Evolutionary conservation across 768 basidiomycete species (phyloP).

Genomic region (Boletus rubropictus): DNA sequence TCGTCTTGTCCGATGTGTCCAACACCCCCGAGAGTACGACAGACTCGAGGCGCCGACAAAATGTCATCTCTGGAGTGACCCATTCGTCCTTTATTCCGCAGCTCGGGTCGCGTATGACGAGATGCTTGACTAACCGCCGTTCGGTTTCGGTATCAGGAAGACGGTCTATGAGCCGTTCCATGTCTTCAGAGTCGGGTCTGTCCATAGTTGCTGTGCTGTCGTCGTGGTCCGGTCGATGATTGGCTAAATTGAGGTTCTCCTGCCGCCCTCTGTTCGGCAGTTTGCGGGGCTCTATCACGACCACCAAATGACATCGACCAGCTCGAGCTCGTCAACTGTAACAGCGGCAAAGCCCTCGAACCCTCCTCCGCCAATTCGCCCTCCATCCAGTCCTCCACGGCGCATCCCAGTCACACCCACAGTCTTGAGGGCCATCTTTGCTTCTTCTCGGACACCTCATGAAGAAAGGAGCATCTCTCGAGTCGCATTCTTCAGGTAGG

Average conservation of each 20-base stretch:
- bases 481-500: conserved; percentile 79
- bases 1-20: conserved; percentile 62
- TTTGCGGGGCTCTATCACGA: conserved; percentile 13
- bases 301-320: conserved; percentile 30
- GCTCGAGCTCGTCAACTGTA: conserved; percentile 48
- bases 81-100: conserved; percentile 50
- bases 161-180: conserved; percentile 55
- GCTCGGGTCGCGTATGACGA: conserved; percentile 43
- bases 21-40: conserved; percentile 64
- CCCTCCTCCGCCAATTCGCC: conserved; percentile 29
- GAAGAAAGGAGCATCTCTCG: conserved; percentile 83
- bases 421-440: conserved; percentile 76
- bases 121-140: conserved; percentile 53
- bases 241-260: no score
- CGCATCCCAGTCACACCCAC: conserved; percentile 82
- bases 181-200: conserved; percentile 37
- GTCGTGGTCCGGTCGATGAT: neutral
- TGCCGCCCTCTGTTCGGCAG: conserved; percentile 14
- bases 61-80: conserved; percentile 49
- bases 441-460: conserved; percentile 73
- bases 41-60: conserved; percentile 62
- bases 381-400: conserved; percentile 43
- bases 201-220: conserved; percentile 19
- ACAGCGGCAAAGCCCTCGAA: conserved; percentile 34
- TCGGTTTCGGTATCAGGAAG: conserved; percentile 56